Percentiles rank a stretch among this genome's conserved stretches.
Evolutionary conservation across 2,329 filamentous ascomycete species (phyloP).

Genomic region (Colletotrichum limetticola): DNA sequence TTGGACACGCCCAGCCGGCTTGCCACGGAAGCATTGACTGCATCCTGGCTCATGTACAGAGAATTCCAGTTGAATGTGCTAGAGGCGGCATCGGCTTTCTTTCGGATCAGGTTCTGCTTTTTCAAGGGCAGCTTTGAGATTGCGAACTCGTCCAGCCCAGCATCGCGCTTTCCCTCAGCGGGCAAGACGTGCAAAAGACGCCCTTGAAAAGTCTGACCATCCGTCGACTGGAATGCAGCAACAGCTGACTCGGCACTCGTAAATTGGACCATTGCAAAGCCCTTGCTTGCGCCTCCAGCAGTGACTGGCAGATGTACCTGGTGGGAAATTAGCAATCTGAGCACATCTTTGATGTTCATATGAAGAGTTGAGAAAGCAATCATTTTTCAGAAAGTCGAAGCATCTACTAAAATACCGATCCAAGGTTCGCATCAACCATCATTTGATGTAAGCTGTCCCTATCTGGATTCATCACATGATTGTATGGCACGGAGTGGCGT

Average conservation of each 20-base stretch:
- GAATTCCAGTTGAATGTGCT: conserved; percentile 95
- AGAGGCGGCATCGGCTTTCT: conserved; percentile 81
- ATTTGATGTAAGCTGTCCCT: conserved; percentile 98
- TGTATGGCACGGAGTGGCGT: conserved; percentile 5
- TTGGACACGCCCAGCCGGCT: conserved; percentile 90
- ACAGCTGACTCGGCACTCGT: conserved; percentile 77
- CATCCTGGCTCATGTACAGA: conserved; percentile 98
- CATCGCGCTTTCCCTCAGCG: conserved; percentile 82
- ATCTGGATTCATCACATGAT: conserved; percentile 93
- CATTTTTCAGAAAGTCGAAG: conserved; percentile 82
- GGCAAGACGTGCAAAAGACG: conserved; percentile 91
- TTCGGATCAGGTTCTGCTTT: conserved; percentile 91
- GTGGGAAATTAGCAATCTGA: conserved; percentile 39
- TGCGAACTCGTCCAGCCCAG: conserved; percentile 86
- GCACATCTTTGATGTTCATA: not conserved
- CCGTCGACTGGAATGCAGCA: conserved; percentile 80
- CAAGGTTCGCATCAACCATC: conserved; percentile 90
- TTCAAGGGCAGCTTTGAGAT: conserved; percentile 93
- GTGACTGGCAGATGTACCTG: conserved; percentile 90
- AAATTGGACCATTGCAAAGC: conserved; percentile 90
- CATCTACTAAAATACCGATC: conserved; percentile 99
- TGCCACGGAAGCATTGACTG: conserved; percentile 90
- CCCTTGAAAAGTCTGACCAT: conserved; percentile 91
- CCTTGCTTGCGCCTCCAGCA: conserved; percentile 80
- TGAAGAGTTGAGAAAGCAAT: conserved; percentile 45